phyloP scores from a whole-genome alignment of 176 grass and related monocot species.

The Oryza officinalis region DNA sequence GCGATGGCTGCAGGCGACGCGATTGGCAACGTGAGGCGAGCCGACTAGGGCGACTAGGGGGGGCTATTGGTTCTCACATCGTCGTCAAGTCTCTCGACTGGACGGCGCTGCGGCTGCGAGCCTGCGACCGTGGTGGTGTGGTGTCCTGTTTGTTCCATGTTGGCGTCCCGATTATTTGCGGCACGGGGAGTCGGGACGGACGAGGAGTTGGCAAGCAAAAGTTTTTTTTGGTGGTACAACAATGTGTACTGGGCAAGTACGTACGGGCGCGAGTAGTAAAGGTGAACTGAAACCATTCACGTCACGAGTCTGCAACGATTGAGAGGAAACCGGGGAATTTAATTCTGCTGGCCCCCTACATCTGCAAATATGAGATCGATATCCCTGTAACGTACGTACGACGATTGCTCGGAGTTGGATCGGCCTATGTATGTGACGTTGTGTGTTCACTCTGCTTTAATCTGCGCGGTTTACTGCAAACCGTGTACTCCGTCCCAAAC shows the following conservation, averaged over 20 bases:
- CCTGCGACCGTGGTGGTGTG: too few species aligned
- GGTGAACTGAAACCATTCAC: neutral
- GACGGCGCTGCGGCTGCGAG: neutral
- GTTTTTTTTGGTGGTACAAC: neutral
- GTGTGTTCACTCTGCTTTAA: neutral
- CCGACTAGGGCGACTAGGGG: neutral
- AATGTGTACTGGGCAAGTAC: neutral
- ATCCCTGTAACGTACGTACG: too few species aligned
- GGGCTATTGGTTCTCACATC: too few species aligned
- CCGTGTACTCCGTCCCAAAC: too few species aligned
- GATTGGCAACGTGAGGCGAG: neutral
- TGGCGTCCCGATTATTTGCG: constrained; percentile 1
- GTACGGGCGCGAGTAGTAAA: neutral
- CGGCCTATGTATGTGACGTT: neutral
- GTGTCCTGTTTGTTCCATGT: neutral
- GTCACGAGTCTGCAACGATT: neutral
- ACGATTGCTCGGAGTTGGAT: too few species aligned
- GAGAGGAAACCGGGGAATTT: neutral
- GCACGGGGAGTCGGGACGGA: neutral
- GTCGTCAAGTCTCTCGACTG: neutral
- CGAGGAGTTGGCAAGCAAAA: neutral
- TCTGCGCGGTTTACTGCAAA: neutral
- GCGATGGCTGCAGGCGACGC: neutral
- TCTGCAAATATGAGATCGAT: neutral
- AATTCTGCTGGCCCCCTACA: neutral